A percentile compares a stretch with the other conserved stretches of the same genome.
Evolutionary conservation across 2,329 filamentous ascomycete species (phyloP).

Genomic region (Apiospora sp.): DNA sequence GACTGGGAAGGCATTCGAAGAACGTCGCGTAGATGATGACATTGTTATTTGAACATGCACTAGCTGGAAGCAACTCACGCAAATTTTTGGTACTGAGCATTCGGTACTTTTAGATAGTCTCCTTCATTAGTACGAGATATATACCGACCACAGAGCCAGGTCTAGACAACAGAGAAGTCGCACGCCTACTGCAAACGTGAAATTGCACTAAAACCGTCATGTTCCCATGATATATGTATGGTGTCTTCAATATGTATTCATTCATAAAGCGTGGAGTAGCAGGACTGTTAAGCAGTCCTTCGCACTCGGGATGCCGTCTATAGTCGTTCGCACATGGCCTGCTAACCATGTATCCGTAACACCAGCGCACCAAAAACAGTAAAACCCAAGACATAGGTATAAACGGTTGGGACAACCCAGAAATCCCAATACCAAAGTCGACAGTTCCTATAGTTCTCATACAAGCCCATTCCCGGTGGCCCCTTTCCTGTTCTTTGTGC

Average conservation of each 20-base stretch:
- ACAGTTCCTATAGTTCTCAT: slow-evolving; percentile 17
- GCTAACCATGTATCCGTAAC: slow-evolving; percentile 22
- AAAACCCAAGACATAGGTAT: slow-evolving; percentile 12
- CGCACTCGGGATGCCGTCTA: slow-evolving; percentile 17
- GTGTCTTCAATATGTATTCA: slow-evolving; percentile 16
- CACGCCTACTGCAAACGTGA: background rate
- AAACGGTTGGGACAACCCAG: background rate
- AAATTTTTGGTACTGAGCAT: background rate
- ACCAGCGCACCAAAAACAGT: slow-evolving; percentile 23
- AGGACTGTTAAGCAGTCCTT: slow-evolving; percentile 15
- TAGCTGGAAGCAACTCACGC: background rate
- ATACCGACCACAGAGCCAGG: background rate
- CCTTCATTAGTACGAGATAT: background rate
- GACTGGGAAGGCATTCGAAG: background rate
- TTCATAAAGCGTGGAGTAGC: slow-evolving; percentile 16
- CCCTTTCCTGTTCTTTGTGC: background rate
- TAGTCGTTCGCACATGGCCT: slow-evolving; percentile 9
- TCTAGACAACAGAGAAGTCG: background rate
- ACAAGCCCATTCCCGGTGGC: slow-evolving; percentile 11
- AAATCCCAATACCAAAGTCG: slow-evolving; percentile 14
- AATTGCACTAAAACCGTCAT: background rate
- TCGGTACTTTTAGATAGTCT: background rate
- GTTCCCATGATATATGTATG: background rate
- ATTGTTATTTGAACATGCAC: background rate
- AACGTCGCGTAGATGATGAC: slow-evolving; percentile 6